These are phyloP conservation scores for Solanum hybrid DNA, from an alignment of 305 asterid genomes.

Conservation along the genomic window DNA sequence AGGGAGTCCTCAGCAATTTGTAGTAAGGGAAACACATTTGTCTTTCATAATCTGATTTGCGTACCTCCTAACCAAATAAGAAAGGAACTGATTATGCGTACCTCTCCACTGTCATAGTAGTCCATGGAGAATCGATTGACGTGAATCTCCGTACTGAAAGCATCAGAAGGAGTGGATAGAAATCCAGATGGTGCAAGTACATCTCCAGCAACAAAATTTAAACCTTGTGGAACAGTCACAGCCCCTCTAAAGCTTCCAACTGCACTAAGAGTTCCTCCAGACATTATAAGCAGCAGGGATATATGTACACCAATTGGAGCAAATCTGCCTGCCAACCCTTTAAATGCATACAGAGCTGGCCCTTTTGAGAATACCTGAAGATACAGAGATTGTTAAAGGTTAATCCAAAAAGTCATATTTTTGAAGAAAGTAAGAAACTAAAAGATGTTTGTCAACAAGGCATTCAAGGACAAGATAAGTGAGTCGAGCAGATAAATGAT, in stretches of 20 bases:
- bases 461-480: not conserved
- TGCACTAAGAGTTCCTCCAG: conserved; percentile 81
- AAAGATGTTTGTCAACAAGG: not conserved
- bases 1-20: not conserved
- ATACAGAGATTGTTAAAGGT: not conserved
- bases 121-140: conserved; percentile 83
- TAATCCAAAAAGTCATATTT: not conserved
- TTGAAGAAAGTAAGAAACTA: not conserved
- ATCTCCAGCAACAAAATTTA: conserved; percentile 71
- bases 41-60: conserved; percentile 30
- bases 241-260: conserved; percentile 74
- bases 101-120: conserved; percentile 89
- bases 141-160: conserved; percentile 78
- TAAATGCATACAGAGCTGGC: conserved; percentile 84
- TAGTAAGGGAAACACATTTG: conserved; percentile 22
- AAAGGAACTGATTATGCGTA: conserved; percentile 9
- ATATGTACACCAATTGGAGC: conserved; percentile 87
- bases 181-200: conserved; percentile 63
- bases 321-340: conserved; percentile 73
- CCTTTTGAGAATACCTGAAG: conserved; percentile 76
- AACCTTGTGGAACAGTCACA: conserved; percentile 81
- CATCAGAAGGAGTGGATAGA: conserved; percentile 67
- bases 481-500: not conserved
- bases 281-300: conserved; percentile 67
- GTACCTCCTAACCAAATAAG: conserved; percentile 33